A percentile compares a stretch with the other conserved stretches of the same genome.
Conservation (phyloP, 768 basidiomycete genomes). For the Pleurotus sapidus region DNA sequence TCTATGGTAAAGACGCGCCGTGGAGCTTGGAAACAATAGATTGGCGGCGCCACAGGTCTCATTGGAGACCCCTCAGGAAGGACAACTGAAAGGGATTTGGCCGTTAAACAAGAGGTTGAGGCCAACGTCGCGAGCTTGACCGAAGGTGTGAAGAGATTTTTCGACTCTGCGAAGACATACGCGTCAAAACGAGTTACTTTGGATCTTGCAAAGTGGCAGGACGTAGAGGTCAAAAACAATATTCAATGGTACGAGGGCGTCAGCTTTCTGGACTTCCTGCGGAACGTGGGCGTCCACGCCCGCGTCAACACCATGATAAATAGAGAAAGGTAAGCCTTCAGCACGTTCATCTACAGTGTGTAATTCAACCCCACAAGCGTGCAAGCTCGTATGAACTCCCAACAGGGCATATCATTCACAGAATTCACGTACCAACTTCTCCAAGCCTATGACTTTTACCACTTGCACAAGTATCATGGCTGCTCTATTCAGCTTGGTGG, state of each 20-base stretch:
- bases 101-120: constrained; percentile 56
- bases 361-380: constrained; percentile 49
- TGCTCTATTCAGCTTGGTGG: constrained; percentile 93
- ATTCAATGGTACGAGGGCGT: constrained; percentile 77
- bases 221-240: constrained; percentile 39
- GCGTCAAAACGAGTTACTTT: constrained; percentile 36
- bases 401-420: constrained; percentile 94
- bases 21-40: constrained; percentile 42
- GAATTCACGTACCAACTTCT: constrained; percentile 98
- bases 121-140: constrained; percentile 66
- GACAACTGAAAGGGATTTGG: constrained; percentile 71
- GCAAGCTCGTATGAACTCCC: constrained; percentile 71
- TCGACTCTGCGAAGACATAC: constrained; percentile 61
- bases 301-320: constrained; percentile 89
- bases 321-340: constrained; percentile 68
- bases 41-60: constrained; percentile 95
- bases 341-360: neutral
- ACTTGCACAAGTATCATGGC: constrained; percentile 57
- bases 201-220: constrained; percentile 12
- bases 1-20: neutral
- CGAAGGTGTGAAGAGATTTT: constrained; percentile 68
- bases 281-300: constrained; percentile 73
- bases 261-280: constrained; percentile 80
- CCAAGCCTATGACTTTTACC: constrained; percentile 93
- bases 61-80: constrained; percentile 97